Base-by-base conservation (phyloP, 2,329 filamentous ascomycete genomes). In the Stagonosporopsis cucurbitacearum region DNA sequence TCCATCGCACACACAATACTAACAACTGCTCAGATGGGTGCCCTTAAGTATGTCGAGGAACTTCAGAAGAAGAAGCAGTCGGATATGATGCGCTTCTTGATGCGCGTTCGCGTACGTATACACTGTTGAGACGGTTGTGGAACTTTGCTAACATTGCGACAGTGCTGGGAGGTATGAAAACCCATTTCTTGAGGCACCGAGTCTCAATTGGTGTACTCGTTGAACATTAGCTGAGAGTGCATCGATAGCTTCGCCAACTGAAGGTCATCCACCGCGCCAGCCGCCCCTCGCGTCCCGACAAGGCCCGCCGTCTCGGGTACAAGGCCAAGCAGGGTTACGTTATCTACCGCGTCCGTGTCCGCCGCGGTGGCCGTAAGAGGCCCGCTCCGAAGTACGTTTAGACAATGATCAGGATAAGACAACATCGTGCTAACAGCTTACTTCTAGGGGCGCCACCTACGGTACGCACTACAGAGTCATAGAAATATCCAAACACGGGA, bases 61-160 rank as follows among this genome's bases (percentile, higher is more conserved):
- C 90, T 99, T 86, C 92, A 97, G 84, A 98, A 99, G 92, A 97
- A 96, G 92, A 99, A 99, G 92, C 95, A 99, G 90, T 96, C 92
- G 82, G 95, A 99, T 88, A 90, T 99, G 80, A 91, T 98, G 86
- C 93, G 93, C 86, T 99, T 99, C 88, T 90, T 99, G 85, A 92
- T 97, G 83, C 94, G 75, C 67, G 75, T 78, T 68, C 93, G 95
- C 85, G 72, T 74, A 74, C 39, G 72, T 75, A 67, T 28, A 63
- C 12, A 48, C 23, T 37, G 65, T 48, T 49, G 25, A 58, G 40
- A n/a, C 30, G 5, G n/a, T 37, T 1, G 22, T 17, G 36, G 57
- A 53, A 55, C 49, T 59, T 15, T 66, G 66, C 73, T 75, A 70
- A 75, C 69, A 43, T 54, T 60, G 57, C 52, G 41, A 65, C 60